Conservation (phyloP, 2,329 filamentous ascomycete species). For the Venturia nashicola region DNA sequence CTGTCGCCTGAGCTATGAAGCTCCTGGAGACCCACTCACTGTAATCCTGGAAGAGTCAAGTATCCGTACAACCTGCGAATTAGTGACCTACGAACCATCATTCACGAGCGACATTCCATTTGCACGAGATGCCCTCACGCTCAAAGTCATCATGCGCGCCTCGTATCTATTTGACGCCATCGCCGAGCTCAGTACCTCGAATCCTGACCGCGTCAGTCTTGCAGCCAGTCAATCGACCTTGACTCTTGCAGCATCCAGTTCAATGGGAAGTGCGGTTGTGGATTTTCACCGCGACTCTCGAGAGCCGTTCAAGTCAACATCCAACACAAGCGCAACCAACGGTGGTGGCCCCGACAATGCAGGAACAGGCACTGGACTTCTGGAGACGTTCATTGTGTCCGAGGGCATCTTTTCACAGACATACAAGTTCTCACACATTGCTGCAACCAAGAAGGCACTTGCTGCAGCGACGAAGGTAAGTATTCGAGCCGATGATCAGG, state of each 20-base stretch:
- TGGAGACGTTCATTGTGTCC: conserved; percentile 61
- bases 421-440: conserved; percentile 81
- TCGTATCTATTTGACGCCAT: conserved; percentile 60
- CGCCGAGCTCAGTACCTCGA: conserved; percentile 54
- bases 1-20: conserved; percentile 68
- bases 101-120: conserved; percentile 61
- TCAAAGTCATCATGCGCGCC: conserved; percentile 92
- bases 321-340: not conserved
- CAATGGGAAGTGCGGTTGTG: conserved; percentile 47
- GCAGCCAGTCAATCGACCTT: conserved; percentile 53
- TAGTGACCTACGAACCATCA: conserved; percentile 70
- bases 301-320: conserved; percentile 19
- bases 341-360: not conserved
- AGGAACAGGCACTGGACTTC: conserved; percentile 24
- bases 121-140: conserved; percentile 61
- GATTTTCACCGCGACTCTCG: conserved; percentile 40
- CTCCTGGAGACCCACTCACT: conserved; percentile 65
- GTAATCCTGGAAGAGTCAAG: conserved; percentile 78
- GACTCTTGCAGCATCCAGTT: conserved; percentile 54
- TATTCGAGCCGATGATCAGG: conserved; percentile 74
- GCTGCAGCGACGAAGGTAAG: conserved; percentile 84
- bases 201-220: conserved; percentile 61
- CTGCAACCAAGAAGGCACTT: conserved; percentile 85
- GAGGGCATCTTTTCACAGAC: conserved; percentile 37
- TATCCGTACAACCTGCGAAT: conserved; percentile 77